Conservation (phyloP, 1,284 basidiomycete genomes). For the Mrakiaceae sp. region DNA sequence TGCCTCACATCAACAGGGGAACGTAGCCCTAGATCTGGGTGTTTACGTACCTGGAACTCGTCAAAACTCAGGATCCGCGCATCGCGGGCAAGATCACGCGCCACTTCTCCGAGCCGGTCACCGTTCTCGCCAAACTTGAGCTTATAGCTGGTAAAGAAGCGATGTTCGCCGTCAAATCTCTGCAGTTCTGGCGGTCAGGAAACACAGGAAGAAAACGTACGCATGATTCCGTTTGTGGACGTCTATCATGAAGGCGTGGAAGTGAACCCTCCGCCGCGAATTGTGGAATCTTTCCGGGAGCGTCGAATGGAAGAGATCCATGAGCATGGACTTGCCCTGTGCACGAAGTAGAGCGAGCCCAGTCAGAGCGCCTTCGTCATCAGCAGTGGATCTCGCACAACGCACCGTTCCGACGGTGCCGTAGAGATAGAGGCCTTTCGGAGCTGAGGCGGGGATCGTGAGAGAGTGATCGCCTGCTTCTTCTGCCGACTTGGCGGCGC, state of each 20-base stretch:
- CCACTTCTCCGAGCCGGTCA: constrained; percentile 80
- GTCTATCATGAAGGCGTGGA: constrained; percentile 98
- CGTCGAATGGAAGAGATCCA: constrained; percentile 94
- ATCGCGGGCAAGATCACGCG: constrained; percentile 74
- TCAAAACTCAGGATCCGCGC: constrained; percentile 88
- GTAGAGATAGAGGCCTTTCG: constrained; percentile 89
- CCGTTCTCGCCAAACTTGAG: constrained; percentile 31
- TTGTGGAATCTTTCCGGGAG: constrained; percentile 57
- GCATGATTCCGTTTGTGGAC: constrained; percentile 87
- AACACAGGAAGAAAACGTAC: constrained; percentile 27
- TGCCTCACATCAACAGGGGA: not conserved
- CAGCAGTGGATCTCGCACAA: not conserved
- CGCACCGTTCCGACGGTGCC: constrained; percentile 91
- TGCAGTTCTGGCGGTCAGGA: no score
- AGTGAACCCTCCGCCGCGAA: constrained; percentile 78
- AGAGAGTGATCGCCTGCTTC: constrained; percentile 24
- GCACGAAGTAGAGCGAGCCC: not conserved
- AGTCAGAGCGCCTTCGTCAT: no score
- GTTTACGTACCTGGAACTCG: constrained; percentile 74
- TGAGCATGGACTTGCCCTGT: constrained; percentile 42
- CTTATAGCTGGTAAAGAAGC: not conserved
- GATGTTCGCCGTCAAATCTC: no score
- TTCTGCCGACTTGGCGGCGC: not conserved
- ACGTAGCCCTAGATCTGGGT: not conserved
- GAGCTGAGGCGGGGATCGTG: constrained; percentile 45